phyloP scores from a whole-genome alignment of 805 yeast species.

The Wickerhamiella azymoides region DNA sequence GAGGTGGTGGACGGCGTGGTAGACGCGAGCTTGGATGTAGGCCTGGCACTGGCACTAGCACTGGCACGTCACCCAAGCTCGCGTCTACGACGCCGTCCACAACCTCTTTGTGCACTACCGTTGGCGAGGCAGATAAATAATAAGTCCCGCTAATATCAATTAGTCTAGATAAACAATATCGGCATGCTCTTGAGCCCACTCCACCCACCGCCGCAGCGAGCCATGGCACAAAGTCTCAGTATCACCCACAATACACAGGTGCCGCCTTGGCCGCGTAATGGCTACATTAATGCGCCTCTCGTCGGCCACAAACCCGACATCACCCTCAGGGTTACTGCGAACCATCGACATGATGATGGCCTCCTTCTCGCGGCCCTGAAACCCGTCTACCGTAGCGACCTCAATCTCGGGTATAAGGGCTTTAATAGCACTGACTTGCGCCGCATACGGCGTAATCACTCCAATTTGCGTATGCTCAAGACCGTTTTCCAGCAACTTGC shows the following conservation, averaged over 20 bases:
- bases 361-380: conserved; percentile 93
- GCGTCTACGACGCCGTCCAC: too few relatives aligned
- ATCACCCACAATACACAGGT: conserved; percentile 75
- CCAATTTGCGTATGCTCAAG: conserved; percentile 53
- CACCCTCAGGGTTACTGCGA: conserved; percentile 54
- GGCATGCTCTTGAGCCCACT: conserved; percentile 7
- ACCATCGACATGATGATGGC: conserved; percentile 69
- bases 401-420: conserved; percentile 40
- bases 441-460: conserved; percentile 77
- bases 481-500: conserved; percentile 37
- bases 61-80: too few relatives aligned
- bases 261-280: conserved; percentile 78
- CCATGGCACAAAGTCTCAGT: conserved; percentile 6
- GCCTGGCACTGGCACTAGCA: too few relatives aligned
- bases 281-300: conserved; percentile 80
- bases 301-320: conserved; percentile 74
- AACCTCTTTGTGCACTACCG: too few relatives aligned
- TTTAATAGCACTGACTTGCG: conserved; percentile 60
- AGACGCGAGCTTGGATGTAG: too few relatives aligned
- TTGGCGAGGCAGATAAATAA: too few relatives aligned
- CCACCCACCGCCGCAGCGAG: conserved; percentile 4
- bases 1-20: too few relatives aligned
- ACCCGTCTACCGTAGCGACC: conserved; percentile 86
- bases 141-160: too few relatives aligned
- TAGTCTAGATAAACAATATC: conserved; percentile 5